Percentiles rank a stretch among this genome's conserved stretches.
Conservation (phyloP, 129 eudicot genomes). For the Helianthus tuberosus region DNA sequence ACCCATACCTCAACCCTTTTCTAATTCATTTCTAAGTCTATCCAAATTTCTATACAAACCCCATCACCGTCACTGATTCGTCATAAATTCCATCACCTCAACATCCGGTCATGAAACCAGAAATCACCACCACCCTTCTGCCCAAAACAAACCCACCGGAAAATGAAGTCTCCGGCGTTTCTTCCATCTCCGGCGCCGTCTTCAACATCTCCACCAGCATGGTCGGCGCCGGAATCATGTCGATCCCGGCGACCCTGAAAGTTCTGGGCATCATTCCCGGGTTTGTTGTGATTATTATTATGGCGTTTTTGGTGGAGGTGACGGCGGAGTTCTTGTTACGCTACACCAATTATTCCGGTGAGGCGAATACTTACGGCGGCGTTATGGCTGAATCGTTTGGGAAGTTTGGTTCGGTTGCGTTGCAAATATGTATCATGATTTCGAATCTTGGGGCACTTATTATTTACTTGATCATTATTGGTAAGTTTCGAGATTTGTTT, state of each 20-base stretch:
- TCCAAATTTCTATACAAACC: background rate
- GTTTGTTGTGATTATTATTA: constrained; percentile 50
- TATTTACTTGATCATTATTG: constrained; percentile 85
- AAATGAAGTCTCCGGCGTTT: constrained; percentile 25
- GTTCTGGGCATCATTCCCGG: constrained; percentile 89
- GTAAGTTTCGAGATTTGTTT: constrained; percentile 33
- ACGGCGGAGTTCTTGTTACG: constrained; percentile 83
- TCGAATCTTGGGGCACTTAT: constrained; percentile 87
- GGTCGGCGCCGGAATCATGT: constrained; percentile 97
- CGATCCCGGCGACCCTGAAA: constrained; percentile 92
- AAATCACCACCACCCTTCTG: constrained; percentile 43
- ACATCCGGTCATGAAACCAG: constrained; percentile 35
- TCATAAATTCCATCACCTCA: background rate
- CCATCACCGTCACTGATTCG: constrained; percentile 18
- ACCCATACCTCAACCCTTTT: background rate
- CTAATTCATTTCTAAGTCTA: constrained; percentile 1
- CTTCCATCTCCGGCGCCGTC: constrained; percentile 71
- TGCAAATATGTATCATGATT: constrained; percentile 73
- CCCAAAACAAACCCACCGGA: constrained; percentile 38
- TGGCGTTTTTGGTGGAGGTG: constrained; percentile 71
- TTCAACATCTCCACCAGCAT: constrained; percentile 90
- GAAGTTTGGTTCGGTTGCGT: constrained; percentile 57
- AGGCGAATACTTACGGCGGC: constrained; percentile 68
- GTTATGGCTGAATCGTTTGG: constrained; percentile 95
- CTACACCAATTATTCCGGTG: constrained; percentile 59